These are phyloP conservation scores for Ceratobasidium papillatum DNA, from an alignment of 1,284 basidiomycete species.

Conservation along the genomic window DNA sequence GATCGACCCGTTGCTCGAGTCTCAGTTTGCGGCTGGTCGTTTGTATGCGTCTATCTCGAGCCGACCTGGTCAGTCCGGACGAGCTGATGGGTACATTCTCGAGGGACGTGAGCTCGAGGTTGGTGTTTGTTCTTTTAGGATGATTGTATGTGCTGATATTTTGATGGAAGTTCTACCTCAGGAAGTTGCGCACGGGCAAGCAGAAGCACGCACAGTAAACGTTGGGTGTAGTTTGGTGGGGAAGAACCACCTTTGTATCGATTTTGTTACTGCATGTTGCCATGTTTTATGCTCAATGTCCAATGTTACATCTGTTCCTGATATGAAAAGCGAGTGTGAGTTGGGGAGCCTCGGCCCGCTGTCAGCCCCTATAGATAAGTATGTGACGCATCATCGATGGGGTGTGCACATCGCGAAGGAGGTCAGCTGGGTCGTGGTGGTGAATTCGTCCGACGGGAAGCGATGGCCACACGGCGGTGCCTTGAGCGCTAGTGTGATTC, in stretches of 20 bases:
- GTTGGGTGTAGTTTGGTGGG: not conserved
- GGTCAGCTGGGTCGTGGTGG: constrained; percentile 14
- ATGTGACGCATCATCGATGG: constrained; percentile 1
- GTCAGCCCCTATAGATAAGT: constrained; percentile 28
- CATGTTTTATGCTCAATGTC: constrained; percentile 36
- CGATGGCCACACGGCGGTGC: not conserved
- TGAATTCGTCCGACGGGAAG: not conserved
- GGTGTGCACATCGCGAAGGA: constrained; percentile 11
- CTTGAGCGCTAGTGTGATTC: not conserved
- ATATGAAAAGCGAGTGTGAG: not conserved
- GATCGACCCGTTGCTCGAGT: constrained; percentile 86
- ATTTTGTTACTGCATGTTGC: constrained; percentile 36
- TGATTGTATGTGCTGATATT: constrained; percentile 33
- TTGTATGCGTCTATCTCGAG: constrained; percentile 89
- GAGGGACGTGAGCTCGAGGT: constrained; percentile 98
- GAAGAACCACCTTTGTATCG: constrained; percentile 28
- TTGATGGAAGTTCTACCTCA: constrained; percentile 80
- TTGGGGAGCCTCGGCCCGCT: not conserved
- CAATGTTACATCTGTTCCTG: constrained; percentile 36
- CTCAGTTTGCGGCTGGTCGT: constrained; percentile 87
- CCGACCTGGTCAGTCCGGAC: constrained; percentile 93
- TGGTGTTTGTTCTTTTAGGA: constrained; percentile 50
- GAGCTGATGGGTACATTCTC: constrained; percentile 93
- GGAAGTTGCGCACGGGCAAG: constrained; percentile 91
- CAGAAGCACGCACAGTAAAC: constrained; percentile 74